Base-by-base conservation (phyloP, 805 yeast species). In the Zygoascus tannicola region DNA sequence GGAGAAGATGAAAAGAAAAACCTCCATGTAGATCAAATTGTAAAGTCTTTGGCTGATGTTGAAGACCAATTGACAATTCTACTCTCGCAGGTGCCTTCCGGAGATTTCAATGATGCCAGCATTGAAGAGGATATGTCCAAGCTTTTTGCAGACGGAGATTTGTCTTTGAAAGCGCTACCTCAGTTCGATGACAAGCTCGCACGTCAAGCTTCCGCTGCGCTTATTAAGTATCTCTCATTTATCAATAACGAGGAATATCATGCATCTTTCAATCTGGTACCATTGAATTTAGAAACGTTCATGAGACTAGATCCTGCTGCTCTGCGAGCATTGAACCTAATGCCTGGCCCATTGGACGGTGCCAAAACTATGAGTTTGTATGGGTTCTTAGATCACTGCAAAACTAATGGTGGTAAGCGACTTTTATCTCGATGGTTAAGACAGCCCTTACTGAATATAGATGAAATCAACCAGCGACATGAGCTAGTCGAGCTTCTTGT, bases 271-370 rank as follows among this genome's bases (percentile, higher is more conserved):
- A 64, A 72, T 18, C 64, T 92, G 21, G 73, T 73, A 22, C 73
- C 74, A 50, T 90, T 88, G 60, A 79, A 80, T 46, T 69, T 90
- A 40, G 68, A 76, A n/a, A 79, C 82, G 50, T 88, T 71, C 60
- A 85, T 92, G 94, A 83, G 85, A 56, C 71, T 92, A 40, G 99
- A 92, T 58, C 77, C 90, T 4, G 79, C 97, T 1, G 95, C 97
- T 0, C 76, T 88, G 43, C 78, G 78, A 45, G 95, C 97, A 0
- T 68, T 92, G 47, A 90, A 90, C 58, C 68, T 92, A 22, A 85
- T 88, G 65, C 94, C 97, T 8, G 62, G 68, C 3, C 64, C 69
- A 5, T 56, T 68, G 21, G 73, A 68, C 44, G 69, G 70, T 19
- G 67, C 68, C 53, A 72, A 75, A 48, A 60, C 77, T 0, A 65